Percentiles rank a stretch among this genome's conserved stretches.
phyloP scores from a whole-genome alignment of 2,329 filamentous ascomycete species.

The Pyricularia sp. region DNA sequence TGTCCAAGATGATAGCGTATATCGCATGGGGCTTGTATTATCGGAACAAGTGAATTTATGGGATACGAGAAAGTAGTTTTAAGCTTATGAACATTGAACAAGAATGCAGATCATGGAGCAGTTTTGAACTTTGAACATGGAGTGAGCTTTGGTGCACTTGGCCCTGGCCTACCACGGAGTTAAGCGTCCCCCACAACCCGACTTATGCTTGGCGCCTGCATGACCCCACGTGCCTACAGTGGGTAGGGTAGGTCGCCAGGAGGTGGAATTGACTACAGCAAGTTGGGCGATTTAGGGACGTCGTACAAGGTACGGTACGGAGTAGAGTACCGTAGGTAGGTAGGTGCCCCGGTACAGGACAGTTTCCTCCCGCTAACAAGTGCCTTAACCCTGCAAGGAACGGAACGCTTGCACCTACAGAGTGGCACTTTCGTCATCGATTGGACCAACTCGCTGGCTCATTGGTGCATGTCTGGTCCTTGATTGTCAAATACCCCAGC shows the following conservation, averaged over 20 bases:
- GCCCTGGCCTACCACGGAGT: no score
- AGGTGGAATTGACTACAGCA: no score
- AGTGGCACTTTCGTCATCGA: background rate
- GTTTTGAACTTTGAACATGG: no score
- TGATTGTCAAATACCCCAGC: background rate
- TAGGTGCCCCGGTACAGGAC: background rate
- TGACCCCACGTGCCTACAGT: background rate
- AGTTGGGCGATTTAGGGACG: no score
- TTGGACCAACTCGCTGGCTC: background rate
- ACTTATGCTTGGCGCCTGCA: background rate
- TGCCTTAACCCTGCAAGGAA: background rate
- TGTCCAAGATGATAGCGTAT: slow-evolving; percentile 3
- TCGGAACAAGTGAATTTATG: background rate
- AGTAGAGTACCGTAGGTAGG: no score
- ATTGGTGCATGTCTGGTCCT: background rate
- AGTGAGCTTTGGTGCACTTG: no score
- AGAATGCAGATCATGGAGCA: background rate
- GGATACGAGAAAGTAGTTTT: background rate
- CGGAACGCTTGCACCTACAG: background rate
- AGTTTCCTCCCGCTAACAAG: background rate
- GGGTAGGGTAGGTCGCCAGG: no score
- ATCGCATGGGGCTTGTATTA: slow-evolving; percentile 1
- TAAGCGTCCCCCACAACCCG: background rate
- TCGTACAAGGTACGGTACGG: no score
- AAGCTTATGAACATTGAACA: background rate